Conservation (phyloP, 495 filamentous ascomycete species). For the Penicillium roqueforti region DNA sequence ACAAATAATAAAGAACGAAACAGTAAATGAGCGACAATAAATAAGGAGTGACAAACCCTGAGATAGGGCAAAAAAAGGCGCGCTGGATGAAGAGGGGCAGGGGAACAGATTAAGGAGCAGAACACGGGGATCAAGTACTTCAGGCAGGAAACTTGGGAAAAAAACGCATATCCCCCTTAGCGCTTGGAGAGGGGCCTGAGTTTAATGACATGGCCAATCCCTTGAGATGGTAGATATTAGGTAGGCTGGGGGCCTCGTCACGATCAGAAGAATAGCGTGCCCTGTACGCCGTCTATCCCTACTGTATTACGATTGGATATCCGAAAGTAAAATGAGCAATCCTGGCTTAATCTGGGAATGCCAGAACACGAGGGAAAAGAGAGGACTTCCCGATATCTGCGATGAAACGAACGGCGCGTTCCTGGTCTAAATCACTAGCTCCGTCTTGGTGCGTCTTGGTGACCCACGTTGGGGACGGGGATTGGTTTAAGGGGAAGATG, state of each 20-base stretch:
- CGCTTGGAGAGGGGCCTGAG: slow-evolving; percentile 8
- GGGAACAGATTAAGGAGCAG: slow-evolving; percentile 6
- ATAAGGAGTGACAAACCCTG: slow-evolving; percentile 15
- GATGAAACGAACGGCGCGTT: slow-evolving; percentile 12
- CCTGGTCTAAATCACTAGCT: slow-evolving; percentile 7
- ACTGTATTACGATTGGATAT: slow-evolving; percentile 9
- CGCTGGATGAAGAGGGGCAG: background rate
- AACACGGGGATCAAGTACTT: slow-evolving; percentile 23
- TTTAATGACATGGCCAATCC: slow-evolving; percentile 18
- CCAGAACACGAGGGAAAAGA: background rate
- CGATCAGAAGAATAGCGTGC: background rate
- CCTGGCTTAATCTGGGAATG: background rate
- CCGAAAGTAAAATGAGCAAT: slow-evolving; percentile 1
- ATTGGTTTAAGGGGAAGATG: slow-evolving; percentile 16
- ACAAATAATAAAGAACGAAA: background rate
- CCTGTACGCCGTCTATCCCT: background rate
- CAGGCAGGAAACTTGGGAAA: too few species aligned
- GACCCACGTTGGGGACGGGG: slow-evolving; percentile 12
- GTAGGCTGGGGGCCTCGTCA: background rate
- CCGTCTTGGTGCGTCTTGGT: slow-evolving; percentile 15
- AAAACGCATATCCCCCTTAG: slow-evolving; percentile 11
- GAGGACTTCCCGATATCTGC: background rate
- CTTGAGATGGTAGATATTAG: slow-evolving; percentile 16
- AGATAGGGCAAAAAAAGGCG: slow-evolving; percentile 16
- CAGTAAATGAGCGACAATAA: slow-evolving; percentile 7